Conservation (phyloP, 2,329 filamentous ascomycete genomes). For the Pseudocercospora crystallina region DNA sequence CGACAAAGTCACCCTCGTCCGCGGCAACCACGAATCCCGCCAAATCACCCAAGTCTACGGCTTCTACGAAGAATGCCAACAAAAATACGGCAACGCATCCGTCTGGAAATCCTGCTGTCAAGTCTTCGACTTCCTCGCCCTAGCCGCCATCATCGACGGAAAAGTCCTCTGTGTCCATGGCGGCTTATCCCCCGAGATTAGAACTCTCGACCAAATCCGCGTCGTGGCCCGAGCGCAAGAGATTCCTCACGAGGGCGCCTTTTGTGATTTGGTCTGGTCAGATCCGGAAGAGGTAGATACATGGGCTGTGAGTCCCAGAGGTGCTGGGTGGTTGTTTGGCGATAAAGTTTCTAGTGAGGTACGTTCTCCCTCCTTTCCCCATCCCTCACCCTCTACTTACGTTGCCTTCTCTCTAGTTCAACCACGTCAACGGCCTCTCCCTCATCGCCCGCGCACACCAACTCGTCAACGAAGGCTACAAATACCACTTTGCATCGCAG, state of each 20-base stretch:
- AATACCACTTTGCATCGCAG: constrained; percentile 93
- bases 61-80: constrained; percentile 75
- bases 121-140: constrained; percentile 73
- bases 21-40: constrained; percentile 75
- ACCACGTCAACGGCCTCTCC: constrained; percentile 71
- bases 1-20: constrained; percentile 69
- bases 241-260: constrained; percentile 74
- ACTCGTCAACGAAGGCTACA: constrained; percentile 75
- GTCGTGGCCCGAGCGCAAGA: constrained; percentile 73
- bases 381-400: constrained; percentile 2
- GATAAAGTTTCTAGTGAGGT: constrained; percentile 70
- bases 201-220: constrained; percentile 72
- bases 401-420: constrained; percentile 54
- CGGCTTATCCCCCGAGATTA: constrained; percentile 69
- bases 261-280: constrained; percentile 75
- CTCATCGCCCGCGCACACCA: constrained; percentile 74
- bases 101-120: constrained; percentile 80
- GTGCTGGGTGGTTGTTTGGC: constrained; percentile 67
- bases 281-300: constrained; percentile 70
- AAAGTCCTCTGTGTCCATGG: constrained; percentile 73
- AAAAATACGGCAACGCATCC: constrained; percentile 74
- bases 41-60: constrained; percentile 78
- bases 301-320: constrained; percentile 66
- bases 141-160: constrained; percentile 72
- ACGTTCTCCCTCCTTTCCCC: constrained; percentile 12